phyloP scores from a whole-genome alignment of 176 grass and related monocot species.

The Eleusine coracana region DNA sequence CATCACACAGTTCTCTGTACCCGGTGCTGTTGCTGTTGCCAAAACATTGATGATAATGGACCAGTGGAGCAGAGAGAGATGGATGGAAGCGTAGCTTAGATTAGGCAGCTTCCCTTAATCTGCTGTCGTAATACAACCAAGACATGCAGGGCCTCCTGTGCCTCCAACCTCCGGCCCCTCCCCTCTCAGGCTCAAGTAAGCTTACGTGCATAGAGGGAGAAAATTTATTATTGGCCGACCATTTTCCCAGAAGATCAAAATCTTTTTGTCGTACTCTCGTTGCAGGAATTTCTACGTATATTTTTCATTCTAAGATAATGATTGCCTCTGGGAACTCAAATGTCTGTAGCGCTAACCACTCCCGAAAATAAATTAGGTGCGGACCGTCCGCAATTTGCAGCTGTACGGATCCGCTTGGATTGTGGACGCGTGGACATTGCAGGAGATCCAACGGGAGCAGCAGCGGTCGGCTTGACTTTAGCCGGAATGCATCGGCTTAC shows the following conservation, averaged over 20 bases:
- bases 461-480: no score
- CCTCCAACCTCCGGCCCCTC: neutral
- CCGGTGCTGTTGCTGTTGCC: neutral
- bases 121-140: constrained; percentile 34
- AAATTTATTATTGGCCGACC: neutral
- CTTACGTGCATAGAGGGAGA: no score
- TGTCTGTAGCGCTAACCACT: neutral
- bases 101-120: constrained; percentile 21
- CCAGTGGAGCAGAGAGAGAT: neutral
- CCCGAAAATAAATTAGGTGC: no score
- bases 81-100: neutral
- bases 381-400: no score
- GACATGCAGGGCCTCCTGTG: constrained; percentile 41
- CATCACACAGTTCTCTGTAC: constrained; percentile 5
- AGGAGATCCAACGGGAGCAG: no score
- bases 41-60: neutral
- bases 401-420: no score
- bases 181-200: no score
- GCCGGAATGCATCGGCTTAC: no score
- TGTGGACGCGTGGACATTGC: no score
- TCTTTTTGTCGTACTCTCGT: neutral
- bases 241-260: neutral
- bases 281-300: neutral
- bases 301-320: neutral
- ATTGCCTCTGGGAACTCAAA: neutral